These are phyloP conservation scores for Ceratobasidium sp. DNA, from an alignment of 1,284 basidiomycete species.

Conservation along the genomic window DNA sequence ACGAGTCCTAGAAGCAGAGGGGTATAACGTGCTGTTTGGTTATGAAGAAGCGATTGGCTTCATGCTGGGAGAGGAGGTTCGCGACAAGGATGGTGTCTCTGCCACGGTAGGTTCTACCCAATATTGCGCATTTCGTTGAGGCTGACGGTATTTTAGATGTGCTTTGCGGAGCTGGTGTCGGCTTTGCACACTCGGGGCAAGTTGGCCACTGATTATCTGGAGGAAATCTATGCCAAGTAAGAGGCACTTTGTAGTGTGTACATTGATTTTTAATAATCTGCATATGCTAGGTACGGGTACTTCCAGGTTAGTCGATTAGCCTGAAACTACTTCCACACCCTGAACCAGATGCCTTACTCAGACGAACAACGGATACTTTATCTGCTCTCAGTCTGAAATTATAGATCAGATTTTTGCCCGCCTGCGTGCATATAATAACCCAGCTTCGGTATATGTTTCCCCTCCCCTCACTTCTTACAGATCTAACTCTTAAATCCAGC, in stretches of 20 bases:
- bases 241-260: conserved; percentile 36
- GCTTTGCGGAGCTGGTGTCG: conserved; percentile 70
- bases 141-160: conserved; percentile 53
- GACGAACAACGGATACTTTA: conserved; percentile 84
- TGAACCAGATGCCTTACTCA: conserved; percentile 45
- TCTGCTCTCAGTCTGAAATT: conserved; percentile 67
- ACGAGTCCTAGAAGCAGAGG: conserved; percentile 64
- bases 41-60: conserved; percentile 90
- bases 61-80: conserved; percentile 77
- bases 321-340: conserved; percentile 13
- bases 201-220: conserved; percentile 63
- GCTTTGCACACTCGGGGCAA: conserved; percentile 59
- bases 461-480: neutral
- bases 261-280: conserved; percentile 12
- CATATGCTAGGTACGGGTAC: conserved; percentile 56
- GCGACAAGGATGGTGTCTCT: conserved; percentile 85
- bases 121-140: neutral
- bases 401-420: conserved; percentile 71
- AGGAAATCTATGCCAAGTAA: conserved; percentile 69
- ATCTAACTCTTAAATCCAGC: neutral
- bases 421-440: conserved; percentile 62
- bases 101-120: conserved; percentile 60
- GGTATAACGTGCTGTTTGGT: conserved; percentile 77
- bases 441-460: conserved; percentile 48
- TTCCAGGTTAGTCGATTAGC: conserved; percentile 58